phyloP scores from a whole-genome alignment of 78 protist species.

The Chrysochromulina tobinii region DNA sequence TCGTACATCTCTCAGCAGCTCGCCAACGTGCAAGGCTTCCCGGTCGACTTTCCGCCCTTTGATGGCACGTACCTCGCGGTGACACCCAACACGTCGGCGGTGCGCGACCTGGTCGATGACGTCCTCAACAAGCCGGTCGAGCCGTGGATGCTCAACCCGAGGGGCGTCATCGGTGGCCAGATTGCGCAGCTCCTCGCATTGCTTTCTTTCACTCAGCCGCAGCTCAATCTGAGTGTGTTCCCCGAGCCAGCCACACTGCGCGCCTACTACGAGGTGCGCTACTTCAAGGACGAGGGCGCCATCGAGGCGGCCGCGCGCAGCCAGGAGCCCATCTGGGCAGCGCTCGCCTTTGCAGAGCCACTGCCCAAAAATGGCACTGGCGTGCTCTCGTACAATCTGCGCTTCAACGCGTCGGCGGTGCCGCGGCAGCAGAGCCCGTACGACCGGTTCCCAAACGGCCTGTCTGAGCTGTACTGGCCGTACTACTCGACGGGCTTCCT shows the following conservation, averaged over 20 bases:
- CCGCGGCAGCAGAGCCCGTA: background rate
- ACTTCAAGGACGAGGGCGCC: background rate
- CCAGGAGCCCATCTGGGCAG: too few species aligned
- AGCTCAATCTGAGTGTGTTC: background rate
- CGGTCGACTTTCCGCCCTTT: too few species aligned
- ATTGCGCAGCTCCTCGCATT: background rate
- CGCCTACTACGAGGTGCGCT: background rate
- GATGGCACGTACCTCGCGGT: background rate
- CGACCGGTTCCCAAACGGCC: background rate
- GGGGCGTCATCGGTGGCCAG: too few species aligned
- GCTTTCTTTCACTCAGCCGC: background rate
- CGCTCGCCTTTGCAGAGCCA: too few species aligned
- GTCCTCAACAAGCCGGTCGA: background rate
- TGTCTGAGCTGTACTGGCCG: background rate
- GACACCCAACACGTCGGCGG: background rate
- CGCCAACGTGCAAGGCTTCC: too few species aligned
- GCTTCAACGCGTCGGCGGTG: background rate
- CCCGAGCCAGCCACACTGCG: background rate
- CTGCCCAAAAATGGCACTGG: too few species aligned
- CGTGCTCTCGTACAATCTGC: background rate
- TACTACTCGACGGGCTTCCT: constrained; percentile 10
- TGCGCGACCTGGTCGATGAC: background rate
- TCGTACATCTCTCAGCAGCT: background rate
- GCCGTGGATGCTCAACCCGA: too few species aligned
- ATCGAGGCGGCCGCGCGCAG: background rate